phyloP scores from a whole-genome alignment of 2,329 filamentous ascomycete genomes.

The Paradendryphiella salina region DNA sequence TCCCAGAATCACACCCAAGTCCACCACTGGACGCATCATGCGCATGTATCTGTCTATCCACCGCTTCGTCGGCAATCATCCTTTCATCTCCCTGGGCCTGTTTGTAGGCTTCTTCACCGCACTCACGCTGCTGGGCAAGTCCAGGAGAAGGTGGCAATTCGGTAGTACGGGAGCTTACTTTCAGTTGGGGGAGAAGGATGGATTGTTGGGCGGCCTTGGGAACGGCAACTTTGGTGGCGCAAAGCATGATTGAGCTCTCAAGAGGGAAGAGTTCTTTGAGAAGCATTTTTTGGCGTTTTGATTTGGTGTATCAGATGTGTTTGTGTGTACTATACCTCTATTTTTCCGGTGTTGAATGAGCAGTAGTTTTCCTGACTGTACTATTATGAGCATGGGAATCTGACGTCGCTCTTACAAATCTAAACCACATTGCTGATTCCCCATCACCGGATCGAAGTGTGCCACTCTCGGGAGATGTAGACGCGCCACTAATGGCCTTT shows the following conservation, averaged over 20 bases:
- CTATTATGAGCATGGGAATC: no score
- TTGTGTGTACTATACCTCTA: constrained; percentile 16
- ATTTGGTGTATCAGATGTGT: not conserved
- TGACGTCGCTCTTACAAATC: no score
- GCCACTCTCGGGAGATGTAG: no score
- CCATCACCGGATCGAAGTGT: no score
- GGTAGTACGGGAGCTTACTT: constrained; percentile 64
- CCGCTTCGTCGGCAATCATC: constrained; percentile 50
- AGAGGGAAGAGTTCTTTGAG: not conserved
- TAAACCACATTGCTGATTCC: no score
- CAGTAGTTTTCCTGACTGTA: not conserved
- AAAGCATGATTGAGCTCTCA: constrained; percentile 35
- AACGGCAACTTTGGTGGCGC: constrained; percentile 50
- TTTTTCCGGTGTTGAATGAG: constrained; percentile 1
- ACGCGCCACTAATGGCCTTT: no score
- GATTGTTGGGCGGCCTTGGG: constrained; percentile 59
- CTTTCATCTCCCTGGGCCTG: constrained; percentile 56
- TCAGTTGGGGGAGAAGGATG: constrained; percentile 69
- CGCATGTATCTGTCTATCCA: constrained; percentile 63
- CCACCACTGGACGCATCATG: constrained; percentile 72
- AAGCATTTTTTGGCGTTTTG: no score
- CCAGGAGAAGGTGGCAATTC: constrained; percentile 47
- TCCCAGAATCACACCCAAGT: constrained; percentile 73
- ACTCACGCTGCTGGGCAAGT: constrained; percentile 42
- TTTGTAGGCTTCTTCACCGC: constrained; percentile 61